Evolutionary conservation across 345 rosid genomes (phyloP), one percentile per base, ranked within the genome.

Genomic region (Syzygium grande): DNA sequence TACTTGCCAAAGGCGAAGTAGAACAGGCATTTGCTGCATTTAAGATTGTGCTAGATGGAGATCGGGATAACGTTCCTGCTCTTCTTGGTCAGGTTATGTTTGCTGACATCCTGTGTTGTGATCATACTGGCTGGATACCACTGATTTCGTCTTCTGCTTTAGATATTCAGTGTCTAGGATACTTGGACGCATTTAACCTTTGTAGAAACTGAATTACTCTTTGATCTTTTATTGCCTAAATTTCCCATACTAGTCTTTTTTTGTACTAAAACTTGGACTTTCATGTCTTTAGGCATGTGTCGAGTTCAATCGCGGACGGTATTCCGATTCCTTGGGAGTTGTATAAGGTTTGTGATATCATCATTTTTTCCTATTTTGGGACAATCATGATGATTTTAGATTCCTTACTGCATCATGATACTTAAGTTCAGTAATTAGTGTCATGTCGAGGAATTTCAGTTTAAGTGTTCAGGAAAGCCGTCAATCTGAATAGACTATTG

Each of bases 21-120:
- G 99, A 96, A 63, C 98, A 96, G 91, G 99, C 99, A 77, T 94
- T 90, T 88, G 93, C 96, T 91, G 98, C 99, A 16, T 98, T 98
- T 92, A 98, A 91, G 89, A 96, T 98, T 84, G 97, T 94, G 27
- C 87, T 98, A 86, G 99, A 94, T 84, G 97, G 93, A 89, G 94
- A 94, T 80, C 91, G 93, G 52, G 96, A 98, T 88, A 96, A 94
- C 87, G 97, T 98, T 58, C 94, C 99, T 88, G 99, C 99, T 92
- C 97, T 96, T 92, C 93, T 98, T 87, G 99, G 99, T 87, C 99
- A 98, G 98, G 99, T 98, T 49, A n/a, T 15, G 41, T 61, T 86
- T 34, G 43, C 54, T 3, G 34, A 49, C 79, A 58, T 86, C 51
- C 87, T 63, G 17, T 51, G 56, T 29, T 84, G 25, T 51, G 86